Base-by-base conservation (phyloP, 2,329 filamentous ascomycete genomes). In the Graphilbum fragrans region DNA sequence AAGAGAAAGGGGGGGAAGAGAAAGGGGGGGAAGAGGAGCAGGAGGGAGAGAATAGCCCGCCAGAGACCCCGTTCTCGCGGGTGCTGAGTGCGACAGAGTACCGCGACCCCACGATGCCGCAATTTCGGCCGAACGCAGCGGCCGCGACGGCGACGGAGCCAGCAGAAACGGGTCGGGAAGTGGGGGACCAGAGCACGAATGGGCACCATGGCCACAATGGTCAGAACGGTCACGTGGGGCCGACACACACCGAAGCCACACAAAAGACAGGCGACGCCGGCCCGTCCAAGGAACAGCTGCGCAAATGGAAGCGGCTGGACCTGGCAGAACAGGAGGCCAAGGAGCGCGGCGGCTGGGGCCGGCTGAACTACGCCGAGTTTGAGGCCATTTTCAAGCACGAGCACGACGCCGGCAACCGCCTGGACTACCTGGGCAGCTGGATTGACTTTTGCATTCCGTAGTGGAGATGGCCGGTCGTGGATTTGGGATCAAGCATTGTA, bases 401-500 rank as follows among this genome's bases (percentile, higher is more conserved):
- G 47, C 74, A 80, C 49, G 74, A 76, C 20, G 63, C 66, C 22
- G 72, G 70, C 14, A 76, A 77, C 54, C 64, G 80, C 41, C 68
- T 88, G 46, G 83, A 85, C 50, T 90, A 94, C 59, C 68, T 95
- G 37, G 85, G 85, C 45, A 85, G 77, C 52, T 96, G 90, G 90
- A 85, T 95, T 59, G 88, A 95, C 56, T 79, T 80, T 56, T 82
- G 77, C 57, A 80, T 82, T 49, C 77, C 76, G 14, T 77, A 29
- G 18, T 4, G 33, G 2, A 2, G 23, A 4, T 5, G n/a, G 22
- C 5, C 11, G 5, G 19, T 29, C 14, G 8, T 29, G 8, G 8
- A 29, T 14, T 29, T 29, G 25, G 14, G 8, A 29, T 8, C 25
- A 14, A n/a, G n/a, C n/a, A n/a, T n/a, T n/a, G n/a, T n/a, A n/a